Base-by-base conservation (phyloP, 2,329 filamentous ascomycete genomes). In the Hypoxylon sp. region DNA sequence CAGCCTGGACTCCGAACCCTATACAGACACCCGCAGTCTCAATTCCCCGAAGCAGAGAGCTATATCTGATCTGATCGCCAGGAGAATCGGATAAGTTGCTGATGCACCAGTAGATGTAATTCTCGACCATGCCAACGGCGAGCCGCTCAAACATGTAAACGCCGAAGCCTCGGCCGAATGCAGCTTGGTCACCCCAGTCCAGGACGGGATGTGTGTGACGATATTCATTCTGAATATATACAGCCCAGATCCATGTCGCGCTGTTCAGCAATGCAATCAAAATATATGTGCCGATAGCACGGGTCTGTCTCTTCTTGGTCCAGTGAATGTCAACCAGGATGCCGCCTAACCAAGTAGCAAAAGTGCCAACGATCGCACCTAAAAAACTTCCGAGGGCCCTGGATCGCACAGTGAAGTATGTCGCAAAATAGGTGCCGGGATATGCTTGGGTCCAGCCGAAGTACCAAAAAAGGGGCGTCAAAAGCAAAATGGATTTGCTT, bases 71-170 rank as follows among this genome's bases (percentile, higher is more conserved):
- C 70, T 83, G 81, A 53, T 83, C 81, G 0, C 80, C 81, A 0
- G 80, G 81, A 1, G 81, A 83, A 61, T 83, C 81, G 0, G 82
- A 82, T 2, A 84, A 70, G 61, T 83, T 83, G 2, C 81, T 76
- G 61, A 84, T 84, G 56, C 81, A 83, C 82, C 82, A 84, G 71
- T 84, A 84, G 30, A 83, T 81, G 66, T 81, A 83, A 63, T 83
- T 83, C 55, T 84, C 79, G 2, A 82, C 79, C 74, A 83, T 79
- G 2, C 77, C 76, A 0, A 80, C 69, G 65, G 79, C 80, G 60
- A 82, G 74, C 2, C 79, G 77, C 66, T 82, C 79, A 48, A 83
- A 79, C 64, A 84, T 73, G 64, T 81, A 84, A 7, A 83, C 57
- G 0, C 82, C 81, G 60, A 83, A 83, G 0, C 82, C 82, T 1